Base-by-base conservation (phyloP, 345 rosid genomes). In the Anacardium occidentale region DNA sequence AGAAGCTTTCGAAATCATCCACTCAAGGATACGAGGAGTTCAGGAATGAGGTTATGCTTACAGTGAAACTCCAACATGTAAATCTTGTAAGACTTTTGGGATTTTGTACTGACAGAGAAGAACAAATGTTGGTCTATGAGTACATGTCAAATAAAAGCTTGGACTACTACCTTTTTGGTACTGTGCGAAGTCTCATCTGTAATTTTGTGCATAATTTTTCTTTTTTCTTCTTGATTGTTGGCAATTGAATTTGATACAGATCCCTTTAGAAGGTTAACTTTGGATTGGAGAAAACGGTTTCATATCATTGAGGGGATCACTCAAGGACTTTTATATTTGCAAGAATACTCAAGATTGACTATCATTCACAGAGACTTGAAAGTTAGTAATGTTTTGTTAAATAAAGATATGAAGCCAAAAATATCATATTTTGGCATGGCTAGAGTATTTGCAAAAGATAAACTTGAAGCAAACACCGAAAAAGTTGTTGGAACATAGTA, bases 341-440 rank as follows among this genome's bases (percentile, higher is more conserved):
- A 72, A 64, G 78, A 81, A 62, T 80, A 73, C 73, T 80, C 83
- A 37, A 42, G 67, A 4, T 42, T 44, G 10, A 20, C 52, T 32
- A 52, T 67, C 6, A 53, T 52, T 52, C 70, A 67, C 7, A 7
- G 60, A 25, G 59, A 51, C 15, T 10, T 66, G 4, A 66, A 66
- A 51, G 57, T 57, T 17, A 66, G 57, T 60, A 86, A 86, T 74
- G 55, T 80, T 62, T 78, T 86, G 68, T 65, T 86, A 17, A 86
- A 86, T 64, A 60, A 29, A 48, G 78, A 78, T 18, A 74, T 83
- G 89, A 72, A 65, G 18, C 83, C 85, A 0, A 86, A 83, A 68
- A 83, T 86, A 14, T 79, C 86, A 5, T 86, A 84, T 73, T 86
- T 86, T 3, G 90, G 90, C 34, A 77, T 82, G 85, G 88, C 85